A percentile compares a stretch with the other conserved stretches of the same genome.
phyloP scores from a whole-genome alignment of 1,284 basidiomycete species.

The Somion occarium region DNA sequence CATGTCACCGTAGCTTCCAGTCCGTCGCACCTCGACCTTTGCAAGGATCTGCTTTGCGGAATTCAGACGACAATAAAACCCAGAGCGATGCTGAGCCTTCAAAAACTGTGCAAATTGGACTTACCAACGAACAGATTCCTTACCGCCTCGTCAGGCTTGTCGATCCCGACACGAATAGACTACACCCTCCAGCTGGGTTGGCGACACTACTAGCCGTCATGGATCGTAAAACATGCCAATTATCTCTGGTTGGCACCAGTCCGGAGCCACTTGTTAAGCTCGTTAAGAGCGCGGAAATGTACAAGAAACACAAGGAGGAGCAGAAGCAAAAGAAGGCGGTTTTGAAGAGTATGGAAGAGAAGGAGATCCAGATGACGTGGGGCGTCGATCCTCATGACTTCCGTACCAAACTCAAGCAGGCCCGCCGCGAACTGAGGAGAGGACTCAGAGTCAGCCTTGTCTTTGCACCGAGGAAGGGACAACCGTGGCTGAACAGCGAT shows the following conservation, averaged over 20 bases:
- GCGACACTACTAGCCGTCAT: background rate
- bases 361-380: constrained; percentile 78
- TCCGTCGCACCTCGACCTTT: background rate
- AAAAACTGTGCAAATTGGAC: background rate
- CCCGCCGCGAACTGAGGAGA: constrained; percentile 51
- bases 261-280: constrained; percentile 44
- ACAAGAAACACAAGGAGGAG: constrained; percentile 37
- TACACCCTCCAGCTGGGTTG: background rate
- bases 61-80: background rate
- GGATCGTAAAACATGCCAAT: constrained; percentile 5
- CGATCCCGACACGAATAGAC: constrained; percentile 2
- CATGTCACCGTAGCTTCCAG: background rate
- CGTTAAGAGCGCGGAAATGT: constrained; percentile 41
- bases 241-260: constrained; percentile 31
- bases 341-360: constrained; percentile 38
- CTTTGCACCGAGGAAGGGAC: constrained; percentile 45
- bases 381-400: constrained; percentile 55
- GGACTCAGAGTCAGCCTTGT: constrained; percentile 57
- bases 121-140: background rate
- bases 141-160: background rate
- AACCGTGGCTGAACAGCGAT: constrained; percentile 22
- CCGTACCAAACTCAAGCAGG: constrained; percentile 63
- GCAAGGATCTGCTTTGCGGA: background rate
- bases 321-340: constrained; percentile 31
- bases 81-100: too few relatives aligned